Conservation (phyloP, 2,329 filamentous ascomycete species). For the Fusarium falciforme region DNA sequence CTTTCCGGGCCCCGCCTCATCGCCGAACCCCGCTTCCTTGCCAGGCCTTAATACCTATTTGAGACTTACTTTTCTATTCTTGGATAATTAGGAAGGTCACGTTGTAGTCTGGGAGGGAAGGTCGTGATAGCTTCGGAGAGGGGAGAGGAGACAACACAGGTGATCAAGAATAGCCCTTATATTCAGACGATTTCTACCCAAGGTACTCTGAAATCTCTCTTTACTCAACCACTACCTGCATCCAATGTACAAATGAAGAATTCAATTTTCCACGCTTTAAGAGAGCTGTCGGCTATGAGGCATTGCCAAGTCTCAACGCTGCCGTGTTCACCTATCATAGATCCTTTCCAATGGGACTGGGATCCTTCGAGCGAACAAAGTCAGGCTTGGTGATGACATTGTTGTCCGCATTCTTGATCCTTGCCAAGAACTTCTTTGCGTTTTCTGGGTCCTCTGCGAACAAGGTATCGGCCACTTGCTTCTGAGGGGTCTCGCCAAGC, state of each 20-base stretch:
- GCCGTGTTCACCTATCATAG: background rate
- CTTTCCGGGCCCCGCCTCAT: background rate
- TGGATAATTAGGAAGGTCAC: background rate
- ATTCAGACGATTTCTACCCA: background rate
- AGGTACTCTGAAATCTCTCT: background rate
- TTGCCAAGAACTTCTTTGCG: constrained; percentile 71
- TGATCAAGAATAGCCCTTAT: background rate
- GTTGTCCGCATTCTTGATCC: constrained; percentile 71
- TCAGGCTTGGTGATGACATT: constrained; percentile 60
- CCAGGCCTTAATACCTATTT: background rate
- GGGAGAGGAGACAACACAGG: background rate
- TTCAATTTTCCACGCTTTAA: no score
- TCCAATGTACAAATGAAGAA: no score
- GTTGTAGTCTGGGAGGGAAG: background rate
- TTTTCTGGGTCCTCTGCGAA: constrained; percentile 71
- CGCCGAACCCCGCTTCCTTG: background rate
- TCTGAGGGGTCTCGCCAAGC: constrained; percentile 77
- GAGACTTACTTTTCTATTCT: background rate
- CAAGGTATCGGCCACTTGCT: constrained; percentile 73
- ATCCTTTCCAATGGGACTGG: background rate
- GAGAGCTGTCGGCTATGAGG: no score
- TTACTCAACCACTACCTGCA: no score
- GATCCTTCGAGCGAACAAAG: constrained; percentile 18
- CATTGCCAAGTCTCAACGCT: no score
- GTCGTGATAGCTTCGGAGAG: background rate